Base-by-base conservation (phyloP, 2,329 filamentous ascomycete genomes). In the Penicillium italicum region DNA sequence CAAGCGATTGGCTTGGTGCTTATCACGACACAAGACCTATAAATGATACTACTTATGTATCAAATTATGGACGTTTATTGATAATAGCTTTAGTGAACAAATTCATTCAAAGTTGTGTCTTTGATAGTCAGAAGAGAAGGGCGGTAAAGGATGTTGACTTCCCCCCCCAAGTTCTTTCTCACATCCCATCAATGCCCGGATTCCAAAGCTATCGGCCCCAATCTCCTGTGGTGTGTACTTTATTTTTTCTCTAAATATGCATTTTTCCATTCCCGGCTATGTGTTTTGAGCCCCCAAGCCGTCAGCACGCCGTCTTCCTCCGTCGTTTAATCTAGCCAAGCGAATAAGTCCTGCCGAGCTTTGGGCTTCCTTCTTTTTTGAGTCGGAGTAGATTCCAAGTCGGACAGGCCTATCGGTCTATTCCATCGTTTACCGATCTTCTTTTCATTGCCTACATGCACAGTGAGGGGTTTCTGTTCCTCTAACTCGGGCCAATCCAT, bases 201-300 rank as follows among this genome's bases (percentile, higher is more conserved):
- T 31, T 31, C 18, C 26, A 31, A 30, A 10, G 3, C n/a, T 16
- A 16, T 10, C 12, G 18, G 10, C 42, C 26, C 36, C 4, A n/a
- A 5, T 31, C 46, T 49, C 22, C 5, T 33, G 6, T 30, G 55
- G 22, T 60, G 52, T 9, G 34, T 48, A 14, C 41, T 33, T 16
- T n/a, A n/a, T n/a, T 60, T 58, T 42, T 60, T 60, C 18, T 56
- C 53, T 11, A 41, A 24, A 38, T 56, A 60, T 12, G 5, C 9
- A 20, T 49, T 40, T 33, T 56, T 42, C 56, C 56, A 56, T 31
- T 51, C 46, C 38, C 18, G 38, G 11, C 41, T 58, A n/a, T 58
- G 58, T 18, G 58, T 52, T 14, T 58, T 60, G 36, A 58, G 48
- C 7, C 53, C 56, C 58, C 58, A 60, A 34, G 47, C 42, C 22